Percentiles rank a stretch among this genome's conserved stretches.
These are phyloP conservation scores for Creolimax fragrantissima DNA, from an alignment of 78 protist species.

Conservation along the genomic window DNA sequence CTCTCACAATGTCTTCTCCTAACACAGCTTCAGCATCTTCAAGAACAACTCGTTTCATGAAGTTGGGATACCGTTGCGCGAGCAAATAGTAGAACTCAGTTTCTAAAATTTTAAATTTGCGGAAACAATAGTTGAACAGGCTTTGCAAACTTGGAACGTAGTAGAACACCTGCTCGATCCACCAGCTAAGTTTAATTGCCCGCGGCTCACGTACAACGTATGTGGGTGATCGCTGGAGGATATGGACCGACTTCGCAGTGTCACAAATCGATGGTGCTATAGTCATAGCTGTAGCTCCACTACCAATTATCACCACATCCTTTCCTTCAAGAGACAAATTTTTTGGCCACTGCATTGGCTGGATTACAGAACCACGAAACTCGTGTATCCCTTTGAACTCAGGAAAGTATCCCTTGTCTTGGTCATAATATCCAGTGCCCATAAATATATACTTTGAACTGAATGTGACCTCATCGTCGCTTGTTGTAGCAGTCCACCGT, in stretches of 20 bases:
- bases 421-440: not conserved
- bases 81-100: not conserved
- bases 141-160: not conserved
- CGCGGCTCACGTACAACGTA: not conserved
- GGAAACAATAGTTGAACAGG: not conserved
- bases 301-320: not conserved
- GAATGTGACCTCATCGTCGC: not conserved
- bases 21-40: not conserved
- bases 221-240: not conserved
- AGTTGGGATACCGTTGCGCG: not conserved
- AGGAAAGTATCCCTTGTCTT: not conserved
- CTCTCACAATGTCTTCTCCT: not conserved
- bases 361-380: not conserved
- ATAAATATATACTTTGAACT: not conserved
- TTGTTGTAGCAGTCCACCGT: not conserved
- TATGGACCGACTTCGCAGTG: not conserved
- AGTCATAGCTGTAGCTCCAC: not conserved
- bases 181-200: not conserved
- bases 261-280: not conserved
- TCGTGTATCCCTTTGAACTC: not conserved
- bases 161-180: not conserved
- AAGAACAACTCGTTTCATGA: not conserved
- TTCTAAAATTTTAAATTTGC: not conserved
- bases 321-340: not conserved
- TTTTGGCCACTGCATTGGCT: not conserved